phyloP scores from a whole-genome alignment of 345 rosid genomes.

The Brassica carinata region DNA sequence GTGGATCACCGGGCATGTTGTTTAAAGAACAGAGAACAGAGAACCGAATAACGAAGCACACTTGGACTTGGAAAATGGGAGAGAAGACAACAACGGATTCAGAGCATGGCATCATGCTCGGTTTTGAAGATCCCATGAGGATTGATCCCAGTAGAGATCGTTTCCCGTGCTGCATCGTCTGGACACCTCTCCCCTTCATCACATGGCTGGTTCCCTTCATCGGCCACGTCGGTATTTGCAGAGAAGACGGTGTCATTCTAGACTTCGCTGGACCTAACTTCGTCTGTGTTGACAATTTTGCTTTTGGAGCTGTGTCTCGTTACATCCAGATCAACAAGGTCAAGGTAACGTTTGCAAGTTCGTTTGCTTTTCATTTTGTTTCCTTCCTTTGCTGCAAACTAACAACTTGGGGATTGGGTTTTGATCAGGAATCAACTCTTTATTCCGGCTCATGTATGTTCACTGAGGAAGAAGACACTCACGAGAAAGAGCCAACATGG shows the following conservation, averaged over 20 bases:
- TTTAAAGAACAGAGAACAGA: slow-evolving; percentile 12
- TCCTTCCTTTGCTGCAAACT: not conserved
- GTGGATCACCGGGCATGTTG: not conserved
- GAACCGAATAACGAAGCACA: not conserved
- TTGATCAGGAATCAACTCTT: slow-evolving; percentile 47
- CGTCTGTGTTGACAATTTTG: slow-evolving; percentile 79
- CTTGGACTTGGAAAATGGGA: slow-evolving; percentile 28
- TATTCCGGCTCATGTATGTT: slow-evolving; percentile 37
- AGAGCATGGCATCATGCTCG: slow-evolving; percentile 42
- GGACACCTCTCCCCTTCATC: slow-evolving; percentile 91
- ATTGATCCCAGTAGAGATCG: slow-evolving; percentile 75
- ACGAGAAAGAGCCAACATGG: slow-evolving; percentile 59
- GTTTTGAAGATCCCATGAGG: slow-evolving; percentile 41
- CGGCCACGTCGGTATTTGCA: slow-evolving; percentile 83
- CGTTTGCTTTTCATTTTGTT: not conserved
- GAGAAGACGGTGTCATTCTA: slow-evolving; percentile 88
- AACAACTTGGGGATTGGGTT: slow-evolving; percentile 17
- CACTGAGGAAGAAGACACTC: slow-evolving; percentile 34
- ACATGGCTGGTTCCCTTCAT: slow-evolving; percentile 92
- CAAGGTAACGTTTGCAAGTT: slow-evolving; percentile 49
- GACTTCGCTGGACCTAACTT: slow-evolving; percentile 97
- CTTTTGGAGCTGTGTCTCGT: slow-evolving; percentile 81
- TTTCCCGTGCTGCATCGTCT: slow-evolving; percentile 85
- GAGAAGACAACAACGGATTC: slow-evolving; percentile 32
- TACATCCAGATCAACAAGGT: slow-evolving; percentile 74